Percentiles rank a stretch among this genome's conserved stretches.
These are phyloP conservation scores for Thraustochytrium striatum DNA, from an alignment of 352 stramenopile species.

Conservation along the genomic window DNA sequence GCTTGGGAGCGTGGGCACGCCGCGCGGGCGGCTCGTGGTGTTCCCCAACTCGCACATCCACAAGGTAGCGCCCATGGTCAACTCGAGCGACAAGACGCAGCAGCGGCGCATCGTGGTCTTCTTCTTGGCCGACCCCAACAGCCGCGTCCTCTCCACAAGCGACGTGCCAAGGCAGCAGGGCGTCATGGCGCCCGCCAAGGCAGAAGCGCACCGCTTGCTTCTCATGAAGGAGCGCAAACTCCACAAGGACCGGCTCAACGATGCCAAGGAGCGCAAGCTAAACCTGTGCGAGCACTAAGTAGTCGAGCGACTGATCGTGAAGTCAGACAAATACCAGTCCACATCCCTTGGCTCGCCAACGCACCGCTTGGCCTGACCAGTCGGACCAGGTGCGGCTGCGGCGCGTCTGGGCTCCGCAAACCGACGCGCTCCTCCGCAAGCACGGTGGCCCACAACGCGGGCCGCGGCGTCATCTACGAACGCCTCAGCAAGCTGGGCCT, in stretches of 20 bases:
- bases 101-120: constrained; percentile 42
- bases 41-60: background rate
- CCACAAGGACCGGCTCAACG: constrained; percentile 48
- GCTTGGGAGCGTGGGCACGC: background rate
- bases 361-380: too few species aligned
- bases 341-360: too few species aligned
- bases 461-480: too few species aligned
- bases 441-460: too few species aligned
- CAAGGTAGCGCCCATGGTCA: background rate
- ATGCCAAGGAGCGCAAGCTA: constrained; percentile 19
- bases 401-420: too few species aligned
- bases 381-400: too few species aligned
- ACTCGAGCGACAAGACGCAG: background rate
- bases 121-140: constrained; percentile 46
- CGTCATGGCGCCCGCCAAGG: background rate
- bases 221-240: constrained; percentile 49
- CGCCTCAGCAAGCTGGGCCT: too few species aligned
- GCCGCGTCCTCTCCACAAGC: constrained; percentile 26
- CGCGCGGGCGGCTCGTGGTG: background rate
- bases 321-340: too few species aligned
- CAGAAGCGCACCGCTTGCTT: constrained; percentile 8
- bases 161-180: constrained; percentile 46
- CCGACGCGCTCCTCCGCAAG: too few species aligned
- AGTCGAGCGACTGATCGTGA: too few species aligned
- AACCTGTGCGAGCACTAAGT: background rate